Evolutionary conservation across 805 yeast genomes (phyloP).

Genomic region (Cyberlindnera americana): DNA sequence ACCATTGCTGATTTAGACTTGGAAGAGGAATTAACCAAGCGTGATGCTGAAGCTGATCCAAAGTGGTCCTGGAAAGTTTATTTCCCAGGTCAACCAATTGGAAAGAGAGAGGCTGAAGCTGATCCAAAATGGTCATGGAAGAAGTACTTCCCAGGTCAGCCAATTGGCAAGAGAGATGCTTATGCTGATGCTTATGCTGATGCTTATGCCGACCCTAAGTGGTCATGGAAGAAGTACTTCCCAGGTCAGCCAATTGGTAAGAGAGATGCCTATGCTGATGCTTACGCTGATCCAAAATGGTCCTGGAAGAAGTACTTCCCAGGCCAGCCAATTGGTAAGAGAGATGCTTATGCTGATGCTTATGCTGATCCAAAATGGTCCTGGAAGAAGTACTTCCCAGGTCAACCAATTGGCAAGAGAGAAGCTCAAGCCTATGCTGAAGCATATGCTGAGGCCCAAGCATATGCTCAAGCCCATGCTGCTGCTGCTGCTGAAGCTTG

Average conservation of each 20-base stretch:
- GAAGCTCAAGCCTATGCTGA: constrained; percentile 22
- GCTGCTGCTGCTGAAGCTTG: constrained; percentile 23
- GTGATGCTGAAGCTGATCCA: constrained; percentile 18
- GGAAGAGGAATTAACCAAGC: constrained; percentile 16
- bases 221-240: constrained; percentile 20
- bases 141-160: constrained; percentile 16
- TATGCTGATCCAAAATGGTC: constrained; percentile 23
- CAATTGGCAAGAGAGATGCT: constrained; percentile 21
- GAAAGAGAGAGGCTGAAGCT: constrained; percentile 17
- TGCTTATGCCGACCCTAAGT: constrained; percentile 20
- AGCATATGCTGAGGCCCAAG: constrained; percentile 18
- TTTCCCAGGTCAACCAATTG: background rate
- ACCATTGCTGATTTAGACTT: constrained; percentile 22
- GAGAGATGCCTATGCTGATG: constrained; percentile 23
- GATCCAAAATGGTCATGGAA: constrained; percentile 26
- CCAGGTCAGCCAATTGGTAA: constrained; percentile 22
- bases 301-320: constrained; percentile 16
- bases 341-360: constrained; percentile 9
- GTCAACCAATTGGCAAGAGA: constrained; percentile 22
- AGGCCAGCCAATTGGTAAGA: constrained; percentile 21
- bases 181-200: constrained; percentile 9
- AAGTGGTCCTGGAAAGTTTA: too few species aligned
- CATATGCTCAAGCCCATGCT: constrained; percentile 17
- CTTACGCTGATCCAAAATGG: constrained; percentile 24
- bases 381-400: constrained; percentile 19